phyloP scores from a whole-genome alignment of 345 rosid genomes.

The Linum trigynum region DNA sequence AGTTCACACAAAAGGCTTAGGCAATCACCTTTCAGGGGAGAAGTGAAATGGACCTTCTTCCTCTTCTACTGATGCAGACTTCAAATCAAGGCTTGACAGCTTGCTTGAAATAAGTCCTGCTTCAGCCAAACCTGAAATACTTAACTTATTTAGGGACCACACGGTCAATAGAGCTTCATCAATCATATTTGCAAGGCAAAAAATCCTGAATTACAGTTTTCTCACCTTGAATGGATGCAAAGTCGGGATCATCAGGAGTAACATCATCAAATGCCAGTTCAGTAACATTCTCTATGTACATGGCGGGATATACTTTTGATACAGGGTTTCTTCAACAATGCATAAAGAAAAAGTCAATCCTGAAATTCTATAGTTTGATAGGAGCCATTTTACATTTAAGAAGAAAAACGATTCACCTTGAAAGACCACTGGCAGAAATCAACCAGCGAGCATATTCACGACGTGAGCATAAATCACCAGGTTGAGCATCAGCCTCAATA shows the following conservation, averaged over 20 bases:
- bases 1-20: too few relatives aligned
- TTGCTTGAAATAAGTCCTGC: conserved; percentile 93
- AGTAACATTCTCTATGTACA: conserved; percentile 82
- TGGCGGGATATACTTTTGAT: conserved; percentile 94
- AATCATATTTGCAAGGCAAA: background rate
- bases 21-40: conserved; percentile 60
- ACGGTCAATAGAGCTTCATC: background rate
- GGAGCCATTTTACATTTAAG: too few relatives aligned
- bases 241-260: conserved; percentile 78
- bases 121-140: conserved; percentile 83
- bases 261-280: conserved; percentile 91
- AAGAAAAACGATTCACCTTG: conserved; percentile 45
- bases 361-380: too few relatives aligned
- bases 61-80: conserved; percentile 23
- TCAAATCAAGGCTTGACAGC: conserved; percentile 60
- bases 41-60: conserved; percentile 37
- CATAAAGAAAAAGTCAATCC: conserved; percentile 9
- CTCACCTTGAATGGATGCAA: conserved; percentile 86
- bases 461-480: conserved; percentile 73
- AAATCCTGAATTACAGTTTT: background rate
- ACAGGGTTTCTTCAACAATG: conserved; percentile 44
- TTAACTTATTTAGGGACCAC: conserved; percentile 16
- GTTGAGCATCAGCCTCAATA: conserved; percentile 65
- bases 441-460: conserved; percentile 95
- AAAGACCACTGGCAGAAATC: conserved; percentile 71